These are phyloP conservation scores for Pythium aristosporum DNA, from an alignment of 352 stramenopile species.

Conservation along the genomic window DNA sequence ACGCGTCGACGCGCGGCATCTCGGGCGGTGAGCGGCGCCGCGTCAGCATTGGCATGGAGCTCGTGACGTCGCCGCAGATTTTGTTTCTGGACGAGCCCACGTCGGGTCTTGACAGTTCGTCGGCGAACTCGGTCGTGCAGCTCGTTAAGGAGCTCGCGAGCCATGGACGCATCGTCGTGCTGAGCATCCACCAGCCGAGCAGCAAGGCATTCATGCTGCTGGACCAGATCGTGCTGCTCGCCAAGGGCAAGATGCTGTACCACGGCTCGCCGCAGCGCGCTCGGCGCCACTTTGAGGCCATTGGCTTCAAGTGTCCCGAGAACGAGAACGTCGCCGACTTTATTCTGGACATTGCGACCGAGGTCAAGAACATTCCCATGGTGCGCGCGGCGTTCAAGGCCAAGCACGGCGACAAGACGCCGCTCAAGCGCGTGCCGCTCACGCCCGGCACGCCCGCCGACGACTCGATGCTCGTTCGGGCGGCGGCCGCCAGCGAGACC, in stretches of 20 bases:
- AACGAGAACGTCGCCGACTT: conserved; percentile 85
- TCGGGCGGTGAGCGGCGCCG: conserved; percentile 92
- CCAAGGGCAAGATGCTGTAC: conserved; percentile 73
- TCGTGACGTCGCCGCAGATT: conserved; percentile 88
- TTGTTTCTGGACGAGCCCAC: conserved; percentile 92
- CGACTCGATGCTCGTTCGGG: conserved; percentile 14
- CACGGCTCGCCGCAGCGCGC: conserved; percentile 45
- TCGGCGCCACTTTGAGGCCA: conserved; percentile 58
- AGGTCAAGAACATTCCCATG: conserved; percentile 60
- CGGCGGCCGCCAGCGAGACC: not conserved
- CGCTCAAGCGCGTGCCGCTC: conserved; percentile 6
- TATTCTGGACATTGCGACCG: conserved; percentile 71
- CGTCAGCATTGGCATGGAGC: conserved; percentile 93
- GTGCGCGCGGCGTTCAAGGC: conserved; percentile 51
- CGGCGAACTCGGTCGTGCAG: conserved; percentile 88
- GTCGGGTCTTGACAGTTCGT: conserved; percentile 90
- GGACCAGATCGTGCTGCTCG: conserved; percentile 90
- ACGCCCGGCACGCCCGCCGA: conserved; percentile 17
- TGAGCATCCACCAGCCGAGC: conserved; percentile 90
- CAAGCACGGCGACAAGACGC: conserved; percentile 23
- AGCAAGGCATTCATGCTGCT: conserved; percentile 89
- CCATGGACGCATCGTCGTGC: conserved; percentile 76
- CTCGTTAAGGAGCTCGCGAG: conserved; percentile 85
- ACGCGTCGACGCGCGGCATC: conserved; percentile 68
- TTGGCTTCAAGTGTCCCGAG: conserved; percentile 68